Evolutionary conservation across 805 yeast species (phyloP).

Genomic region (Priceomyces haplophilus): DNA sequence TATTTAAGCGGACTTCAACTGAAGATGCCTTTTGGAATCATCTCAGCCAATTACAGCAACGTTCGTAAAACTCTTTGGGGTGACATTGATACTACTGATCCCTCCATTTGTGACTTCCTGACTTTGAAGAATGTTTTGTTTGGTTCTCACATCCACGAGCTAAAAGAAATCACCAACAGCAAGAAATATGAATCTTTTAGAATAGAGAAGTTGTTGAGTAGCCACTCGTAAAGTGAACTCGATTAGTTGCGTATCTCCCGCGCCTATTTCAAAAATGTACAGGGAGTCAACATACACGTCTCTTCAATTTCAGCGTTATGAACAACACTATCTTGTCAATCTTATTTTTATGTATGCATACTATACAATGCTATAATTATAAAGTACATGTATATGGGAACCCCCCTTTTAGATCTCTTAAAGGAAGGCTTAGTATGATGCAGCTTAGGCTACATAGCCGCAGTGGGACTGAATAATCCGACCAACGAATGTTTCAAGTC

Average conservation of each 20-base stretch:
- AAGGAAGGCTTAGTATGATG: too few relatives aligned
- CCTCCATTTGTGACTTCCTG: conserved; percentile 16
- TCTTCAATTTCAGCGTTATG: too few relatives aligned
- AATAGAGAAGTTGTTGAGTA: conserved; percentile 10
- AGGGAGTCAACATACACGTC: not conserved
- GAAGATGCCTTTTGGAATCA: conserved; percentile 19
- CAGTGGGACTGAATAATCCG: too few relatives aligned
- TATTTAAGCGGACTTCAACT: conserved; percentile 13
- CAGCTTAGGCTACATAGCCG: too few relatives aligned
- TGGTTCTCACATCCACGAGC: conserved; percentile 25
- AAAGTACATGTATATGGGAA: too few relatives aligned
- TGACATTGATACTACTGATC: conserved; percentile 15
- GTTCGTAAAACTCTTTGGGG: conserved; percentile 19
- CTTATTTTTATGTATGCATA: not conserved
- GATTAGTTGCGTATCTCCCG: not conserved
- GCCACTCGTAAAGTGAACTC: not conserved
- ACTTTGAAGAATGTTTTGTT: conserved; percentile 18
- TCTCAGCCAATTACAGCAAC: conserved; percentile 9
- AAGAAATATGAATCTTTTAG: conserved; percentile 20
- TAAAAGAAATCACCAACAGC: conserved; percentile 20
- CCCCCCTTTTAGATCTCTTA: too few relatives aligned
- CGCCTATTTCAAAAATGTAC: not conserved
- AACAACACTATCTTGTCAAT: not conserved
- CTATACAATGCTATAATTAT: not conserved
- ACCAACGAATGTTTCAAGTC: too few relatives aligned